Evolutionary conservation across 2,329 filamentous ascomycete species (phyloP).

Genomic region (Talaromyces sp.): DNA sequence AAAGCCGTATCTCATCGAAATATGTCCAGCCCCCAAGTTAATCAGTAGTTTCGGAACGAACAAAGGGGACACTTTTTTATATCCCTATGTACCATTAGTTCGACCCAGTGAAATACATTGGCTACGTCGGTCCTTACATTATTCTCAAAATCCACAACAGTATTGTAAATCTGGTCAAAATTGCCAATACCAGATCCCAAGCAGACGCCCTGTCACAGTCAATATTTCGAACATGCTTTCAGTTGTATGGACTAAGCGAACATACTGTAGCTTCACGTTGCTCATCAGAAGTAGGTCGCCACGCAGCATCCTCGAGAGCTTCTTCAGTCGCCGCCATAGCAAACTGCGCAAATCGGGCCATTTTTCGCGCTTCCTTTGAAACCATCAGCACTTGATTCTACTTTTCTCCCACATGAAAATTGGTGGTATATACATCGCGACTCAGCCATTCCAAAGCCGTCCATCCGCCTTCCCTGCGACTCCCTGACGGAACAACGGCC

Average conservation of each 20-base stretch:
- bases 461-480: slow-evolving; percentile 44
- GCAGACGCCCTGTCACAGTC: slow-evolving; percentile 66
- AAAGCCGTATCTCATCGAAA: slow-evolving; percentile 89
- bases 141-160: slow-evolving; percentile 70
- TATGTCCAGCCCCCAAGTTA: slow-evolving; percentile 90
- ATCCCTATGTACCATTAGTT: slow-evolving; percentile 59
- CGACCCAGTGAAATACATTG: background rate
- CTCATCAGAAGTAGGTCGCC: slow-evolving; percentile 60
- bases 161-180: slow-evolving; percentile 83
- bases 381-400: background rate
- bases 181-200: slow-evolving; percentile 95
- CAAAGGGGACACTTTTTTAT: slow-evolving; percentile 85
- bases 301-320: slow-evolving; percentile 77
- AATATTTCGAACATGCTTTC: background rate
- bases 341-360: slow-evolving; percentile 91
- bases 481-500: slow-evolving; percentile 68
- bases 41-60: slow-evolving; percentile 92
- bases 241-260: background rate
- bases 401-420: background rate
- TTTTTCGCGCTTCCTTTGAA: slow-evolving; percentile 64
- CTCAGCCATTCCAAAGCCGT: slow-evolving; percentile 44
- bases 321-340: slow-evolving; percentile 82
- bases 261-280: slow-evolving; percentile 68
- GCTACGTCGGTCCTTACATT: slow-evolving; percentile 53
- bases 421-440: slow-evolving; percentile 34